A percentile compares a stretch with the other conserved stretches of the same genome.
Conservation (phyloP, 148 eudicot species). For the Dianthus caryophyllus region DNA sequence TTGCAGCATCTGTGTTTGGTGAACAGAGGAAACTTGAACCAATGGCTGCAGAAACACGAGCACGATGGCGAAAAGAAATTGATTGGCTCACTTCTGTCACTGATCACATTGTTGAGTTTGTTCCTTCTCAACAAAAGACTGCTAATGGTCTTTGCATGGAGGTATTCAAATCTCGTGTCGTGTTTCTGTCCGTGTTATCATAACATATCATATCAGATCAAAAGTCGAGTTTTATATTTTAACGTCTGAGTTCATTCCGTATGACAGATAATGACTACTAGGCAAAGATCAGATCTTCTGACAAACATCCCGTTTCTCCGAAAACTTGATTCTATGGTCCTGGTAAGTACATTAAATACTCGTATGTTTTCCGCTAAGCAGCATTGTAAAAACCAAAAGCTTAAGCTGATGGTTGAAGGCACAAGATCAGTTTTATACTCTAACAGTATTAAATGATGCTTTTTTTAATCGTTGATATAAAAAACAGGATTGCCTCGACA, state of each 20-base stretch:
- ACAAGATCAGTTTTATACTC: too few species aligned
- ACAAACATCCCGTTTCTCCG: conserved; percentile 63
- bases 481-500: conserved; percentile 59
- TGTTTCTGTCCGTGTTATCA: too few species aligned
- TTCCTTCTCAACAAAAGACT: conserved; percentile 49
- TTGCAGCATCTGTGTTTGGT: conserved; percentile 76
- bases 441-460: too few species aligned
- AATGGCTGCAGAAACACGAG: conserved; percentile 50
- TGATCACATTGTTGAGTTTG: conserved; percentile 72
- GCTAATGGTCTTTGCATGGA: conserved; percentile 68
- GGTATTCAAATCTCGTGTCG: conserved; percentile 25
- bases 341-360: conserved; percentile 36
- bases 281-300: conserved; percentile 61
- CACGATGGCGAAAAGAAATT: conserved; percentile 71
- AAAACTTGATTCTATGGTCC: conserved; percentile 73
- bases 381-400: neutral
- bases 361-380: neutral
- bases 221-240: too few species aligned
- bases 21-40: conserved; percentile 58
- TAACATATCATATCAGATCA: too few species aligned
- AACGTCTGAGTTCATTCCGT: too few species aligned
- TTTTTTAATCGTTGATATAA: too few species aligned
- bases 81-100: conserved; percentile 79
- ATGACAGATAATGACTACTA: conserved; percentile 60
- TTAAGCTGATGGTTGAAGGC: too few species aligned